Evolutionary conservation across 805 yeast species (phyloP).

Genomic region (Kodamaea lidongshanica): DNA sequence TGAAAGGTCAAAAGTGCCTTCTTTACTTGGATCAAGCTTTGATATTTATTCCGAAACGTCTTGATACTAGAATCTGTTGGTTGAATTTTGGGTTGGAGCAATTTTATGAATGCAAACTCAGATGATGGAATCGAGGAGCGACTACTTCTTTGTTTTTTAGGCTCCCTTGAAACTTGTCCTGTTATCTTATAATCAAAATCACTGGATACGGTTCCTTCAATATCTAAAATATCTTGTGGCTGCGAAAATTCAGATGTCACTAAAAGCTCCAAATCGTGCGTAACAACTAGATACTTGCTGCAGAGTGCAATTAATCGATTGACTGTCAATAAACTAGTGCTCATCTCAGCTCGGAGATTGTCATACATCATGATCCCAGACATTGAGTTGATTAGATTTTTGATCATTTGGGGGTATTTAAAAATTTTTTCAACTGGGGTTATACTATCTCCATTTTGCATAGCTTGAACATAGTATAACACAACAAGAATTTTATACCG

Average conservation of each 20-base stretch:
- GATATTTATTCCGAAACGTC: constrained; percentile 2
- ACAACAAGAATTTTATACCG: constrained; percentile 2
- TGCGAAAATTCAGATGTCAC: constrained; percentile 1
- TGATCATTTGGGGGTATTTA: constrained; percentile 6
- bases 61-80: not conserved
- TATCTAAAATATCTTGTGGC: too few species aligned
- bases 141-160: not conserved
- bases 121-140: not conserved
- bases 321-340: constrained; percentile 3
- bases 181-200: too few species aligned
- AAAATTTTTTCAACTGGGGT: constrained; percentile 6
- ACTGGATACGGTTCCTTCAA: too few species aligned
- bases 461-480: constrained; percentile 2
- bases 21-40: constrained; percentile 1
- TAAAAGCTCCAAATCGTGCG: constrained; percentile 3
- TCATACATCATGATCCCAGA: constrained; percentile 1
- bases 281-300: constrained; percentile 3
- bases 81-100: not conserved
- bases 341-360: constrained; percentile 4
- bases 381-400: constrained; percentile 3
- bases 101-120: too few species aligned
- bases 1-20: constrained; percentile 1
- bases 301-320: constrained; percentile 6
- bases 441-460: not conserved
- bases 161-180: not conserved